Evolutionary conservation across 2,329 filamentous ascomycete species (phyloP).

Genomic region (Blastomyces parvus): DNA sequence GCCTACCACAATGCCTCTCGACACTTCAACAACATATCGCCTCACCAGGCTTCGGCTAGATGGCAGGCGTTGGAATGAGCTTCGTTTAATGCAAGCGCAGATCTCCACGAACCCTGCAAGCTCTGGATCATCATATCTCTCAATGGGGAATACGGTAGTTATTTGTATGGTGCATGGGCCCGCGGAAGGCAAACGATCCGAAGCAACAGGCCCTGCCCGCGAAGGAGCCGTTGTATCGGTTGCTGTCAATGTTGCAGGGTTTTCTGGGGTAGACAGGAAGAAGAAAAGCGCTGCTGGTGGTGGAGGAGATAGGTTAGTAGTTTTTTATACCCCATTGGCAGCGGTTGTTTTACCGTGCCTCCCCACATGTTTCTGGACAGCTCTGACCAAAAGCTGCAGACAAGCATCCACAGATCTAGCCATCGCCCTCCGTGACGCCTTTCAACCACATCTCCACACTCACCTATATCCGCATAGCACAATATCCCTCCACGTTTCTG

Average conservation of each 20-base stretch:
- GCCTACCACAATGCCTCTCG: constrained; percentile 64
- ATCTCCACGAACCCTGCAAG: constrained; percentile 87
- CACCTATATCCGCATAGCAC: constrained; percentile 82
- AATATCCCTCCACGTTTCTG: constrained; percentile 73
- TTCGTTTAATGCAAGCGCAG: constrained; percentile 77
- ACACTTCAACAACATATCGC: constrained; percentile 83
- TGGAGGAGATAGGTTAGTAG: constrained; percentile 60
- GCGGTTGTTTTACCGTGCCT: neutral
- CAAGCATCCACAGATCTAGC: constrained; percentile 49
- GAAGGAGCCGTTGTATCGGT: constrained; percentile 63
- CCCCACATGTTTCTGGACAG: neutral
- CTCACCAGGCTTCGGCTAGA: constrained; percentile 75
- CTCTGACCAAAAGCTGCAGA: constrained; percentile 38
- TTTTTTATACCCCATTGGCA: constrained; percentile 24
- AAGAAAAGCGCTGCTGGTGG: constrained; percentile 39
- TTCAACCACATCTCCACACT: constrained; percentile 68
- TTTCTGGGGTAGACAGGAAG: constrained; percentile 78
- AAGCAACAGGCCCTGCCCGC: constrained; percentile 38
- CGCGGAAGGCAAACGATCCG: constrained; percentile 53
- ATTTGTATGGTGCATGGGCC: constrained; percentile 88
- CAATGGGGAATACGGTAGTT: constrained; percentile 96
- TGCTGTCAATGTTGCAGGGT: constrained; percentile 76
- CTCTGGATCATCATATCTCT: constrained; percentile 85
- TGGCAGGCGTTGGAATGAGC: constrained; percentile 90
- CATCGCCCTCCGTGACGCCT: constrained; percentile 66